phyloP scores from a whole-genome alignment of 805 yeast genomes.

The Clavispora asparagi region DNA sequence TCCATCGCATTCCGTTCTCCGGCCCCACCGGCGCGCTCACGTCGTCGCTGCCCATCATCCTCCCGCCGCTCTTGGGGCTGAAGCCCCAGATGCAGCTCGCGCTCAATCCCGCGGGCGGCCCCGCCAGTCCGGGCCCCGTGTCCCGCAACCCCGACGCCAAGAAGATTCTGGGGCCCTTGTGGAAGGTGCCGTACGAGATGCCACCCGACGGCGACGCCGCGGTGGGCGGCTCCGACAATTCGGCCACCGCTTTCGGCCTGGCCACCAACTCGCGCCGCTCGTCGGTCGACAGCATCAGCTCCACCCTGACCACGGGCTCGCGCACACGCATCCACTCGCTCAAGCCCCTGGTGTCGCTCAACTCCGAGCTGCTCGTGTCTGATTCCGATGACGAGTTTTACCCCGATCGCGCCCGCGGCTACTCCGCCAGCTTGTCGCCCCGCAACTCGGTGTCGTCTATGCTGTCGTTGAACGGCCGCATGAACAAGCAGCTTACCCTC shows the following conservation, averaged over 20 bases:
- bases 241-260: constrained; percentile 11
- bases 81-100: constrained; percentile 7
- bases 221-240: constrained; percentile 8
- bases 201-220: constrained; percentile 23
- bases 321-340: constrained; percentile 25
- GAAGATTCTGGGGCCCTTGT: constrained; percentile 41
- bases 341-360: constrained; percentile 19
- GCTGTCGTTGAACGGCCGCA: constrained; percentile 15
- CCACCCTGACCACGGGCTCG: constrained; percentile 39
- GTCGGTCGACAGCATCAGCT: constrained; percentile 47
- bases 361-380: constrained; percentile 12
- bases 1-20: constrained; percentile 7
- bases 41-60: constrained; percentile 12
- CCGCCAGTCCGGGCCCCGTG: constrained; percentile 4
- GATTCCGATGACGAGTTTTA: constrained; percentile 19
- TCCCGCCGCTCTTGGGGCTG: constrained; percentile 14
- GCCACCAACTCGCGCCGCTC: constrained; percentile 29
- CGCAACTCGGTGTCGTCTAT: constrained; percentile 15
- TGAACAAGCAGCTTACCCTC: constrained; percentile 5
- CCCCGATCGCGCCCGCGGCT: constrained; percentile 13
- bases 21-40: constrained; percentile 1
- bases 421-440: constrained; percentile 7
- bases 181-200: constrained; percentile 62
- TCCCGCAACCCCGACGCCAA: constrained; percentile 11
- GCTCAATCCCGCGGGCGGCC: constrained; percentile 2